These are phyloP conservation scores for Diplodia intermedia DNA, from an alignment of 2,329 filamentous ascomycete genomes.

Conservation along the genomic window DNA sequence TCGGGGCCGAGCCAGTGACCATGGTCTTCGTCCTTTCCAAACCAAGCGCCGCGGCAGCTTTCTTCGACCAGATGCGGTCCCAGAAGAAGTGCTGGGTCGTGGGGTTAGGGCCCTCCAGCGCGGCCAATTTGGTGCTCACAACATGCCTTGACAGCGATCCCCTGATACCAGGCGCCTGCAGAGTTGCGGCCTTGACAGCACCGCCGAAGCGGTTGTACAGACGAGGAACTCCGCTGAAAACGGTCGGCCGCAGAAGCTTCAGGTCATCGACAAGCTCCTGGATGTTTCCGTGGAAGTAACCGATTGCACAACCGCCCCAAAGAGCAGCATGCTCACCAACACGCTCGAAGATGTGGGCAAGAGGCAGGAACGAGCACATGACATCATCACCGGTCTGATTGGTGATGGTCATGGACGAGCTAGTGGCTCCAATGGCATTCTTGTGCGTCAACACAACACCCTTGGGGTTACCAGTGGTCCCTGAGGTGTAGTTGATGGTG, in stretches of 20 bases:
- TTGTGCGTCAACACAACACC: slow-evolving; percentile 83
- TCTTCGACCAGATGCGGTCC: slow-evolving; percentile 88
- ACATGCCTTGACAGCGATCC: slow-evolving; percentile 82
- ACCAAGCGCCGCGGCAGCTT: slow-evolving; percentile 83
- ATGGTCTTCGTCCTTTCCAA: slow-evolving; percentile 75
- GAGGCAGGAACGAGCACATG: slow-evolving; percentile 84
- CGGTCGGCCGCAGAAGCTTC: slow-evolving; percentile 82
- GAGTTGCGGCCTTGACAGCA: slow-evolving; percentile 78
- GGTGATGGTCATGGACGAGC: slow-evolving; percentile 64
- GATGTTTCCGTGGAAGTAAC: slow-evolving; percentile 94
- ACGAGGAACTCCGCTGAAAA: slow-evolving; percentile 86
- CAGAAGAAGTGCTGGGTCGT: slow-evolving; percentile 79
- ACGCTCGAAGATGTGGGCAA: slow-evolving; percentile 93
- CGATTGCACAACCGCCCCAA: slow-evolving; percentile 75
- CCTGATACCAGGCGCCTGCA: slow-evolving; percentile 79
- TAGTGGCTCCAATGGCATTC: slow-evolving; percentile 77
- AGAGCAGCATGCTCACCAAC: slow-evolving; percentile 79
- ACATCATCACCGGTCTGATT: slow-evolving; percentile 65
- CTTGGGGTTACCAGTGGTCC: slow-evolving; percentile 83
- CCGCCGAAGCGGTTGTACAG: slow-evolving; percentile 90
- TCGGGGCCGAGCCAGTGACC: slow-evolving; percentile 87
- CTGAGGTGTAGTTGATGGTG: slow-evolving; percentile 91
- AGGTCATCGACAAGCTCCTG: slow-evolving; percentile 86
- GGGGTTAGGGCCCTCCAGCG: slow-evolving; percentile 77
- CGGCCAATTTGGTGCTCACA: slow-evolving; percentile 79